Base-by-base conservation (phyloP, 2,329 filamentous ascomycete genomes). In the Cordyceps fumosorosea region DNA sequence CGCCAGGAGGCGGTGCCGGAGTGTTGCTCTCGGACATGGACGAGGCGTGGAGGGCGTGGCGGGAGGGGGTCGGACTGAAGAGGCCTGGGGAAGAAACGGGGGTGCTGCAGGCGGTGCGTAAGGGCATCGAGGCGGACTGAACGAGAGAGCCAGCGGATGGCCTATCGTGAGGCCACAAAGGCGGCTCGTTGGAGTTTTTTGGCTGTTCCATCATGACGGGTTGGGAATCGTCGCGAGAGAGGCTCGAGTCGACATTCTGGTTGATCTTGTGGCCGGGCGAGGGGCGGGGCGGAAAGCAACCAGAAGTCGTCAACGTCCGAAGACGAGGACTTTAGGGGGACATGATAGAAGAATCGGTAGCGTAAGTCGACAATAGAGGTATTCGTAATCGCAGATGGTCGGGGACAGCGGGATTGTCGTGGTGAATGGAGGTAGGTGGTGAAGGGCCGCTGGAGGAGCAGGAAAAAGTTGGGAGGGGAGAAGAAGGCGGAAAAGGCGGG, bases 81-180 rank as follows among this genome's bases (percentile, higher is more conserved):
- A 87, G 80, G 29, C 84, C 84, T 0, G 84, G 82, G 32, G 84
- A 87, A 58, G 84, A 84, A 63, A 81, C 77, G 26, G 84, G 84
- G 12, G 85, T 86, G 74, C 79, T 85, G 69, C 73, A 77, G 64
- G 81, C 77, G 45, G 81, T 82, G 64, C 80, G 77, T 65, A 77
- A 70, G 24, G 78, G 77, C 65, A 80, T 65, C 55, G 78, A 74
- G 6, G 75, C 67, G 55, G 75, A 72, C 32, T 70, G 69, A 45
- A 73, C 72, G 29, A 76, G 66, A 65, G 51, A 20, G 29, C 42
- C 44, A 3, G 29, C 34, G 29, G 51, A 54, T 24, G 51, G 32
- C 29, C 42, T 53, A 16, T 61, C 59, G 32, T 61, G 51, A 50
- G 44, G 37, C 60, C 52, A 56, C 42, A 54, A 47, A 26, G 55